phyloP scores from a whole-genome alignment of 2,329 filamentous ascomycete species.

The Alternaria triticina region DNA sequence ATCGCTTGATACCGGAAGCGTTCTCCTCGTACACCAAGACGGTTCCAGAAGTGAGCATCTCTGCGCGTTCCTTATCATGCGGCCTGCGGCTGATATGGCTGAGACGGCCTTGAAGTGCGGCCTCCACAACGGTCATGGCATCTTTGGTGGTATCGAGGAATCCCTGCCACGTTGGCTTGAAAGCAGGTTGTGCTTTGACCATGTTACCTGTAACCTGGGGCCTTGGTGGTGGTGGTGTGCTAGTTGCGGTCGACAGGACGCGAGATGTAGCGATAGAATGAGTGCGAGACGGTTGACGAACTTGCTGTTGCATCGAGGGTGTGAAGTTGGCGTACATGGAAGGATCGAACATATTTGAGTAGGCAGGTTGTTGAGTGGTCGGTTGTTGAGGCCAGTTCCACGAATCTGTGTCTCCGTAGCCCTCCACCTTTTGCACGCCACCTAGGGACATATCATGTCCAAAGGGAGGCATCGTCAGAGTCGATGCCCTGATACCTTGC shows the following conservation, averaged over 20 bases:
- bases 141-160: slow-evolving; percentile 74
- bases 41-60: slow-evolving; percentile 81
- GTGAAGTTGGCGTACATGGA: slow-evolving; percentile 38
- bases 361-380: slow-evolving; percentile 30
- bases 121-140: slow-evolving; percentile 81
- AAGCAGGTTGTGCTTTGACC: slow-evolving; percentile 47
- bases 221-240: slow-evolving; percentile 39
- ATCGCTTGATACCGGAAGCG: slow-evolving; percentile 88
- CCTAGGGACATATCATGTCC: slow-evolving; percentile 42
- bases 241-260: slow-evolving; percentile 27
- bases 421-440: slow-evolving; percentile 43
- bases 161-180: slow-evolving; percentile 71
- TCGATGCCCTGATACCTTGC: slow-evolving; percentile 44
- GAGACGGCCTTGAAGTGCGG: slow-evolving; percentile 72
- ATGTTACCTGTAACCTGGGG: slow-evolving; percentile 36
- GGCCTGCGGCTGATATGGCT: slow-evolving; percentile 82
- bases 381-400: slow-evolving; percentile 43
- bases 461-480: slow-evolving; percentile 46
- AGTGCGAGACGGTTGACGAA: slow-evolving; percentile 33
- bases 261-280: slow-evolving; percentile 42
- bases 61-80: slow-evolving; percentile 79
- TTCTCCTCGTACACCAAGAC: slow-evolving; percentile 94
- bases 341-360: slow-evolving; percentile 39
- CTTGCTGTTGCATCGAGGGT: slow-evolving; percentile 25
- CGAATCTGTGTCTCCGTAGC: slow-evolving; percentile 37